Evolutionary conservation across 2,329 filamentous ascomycete genomes (phyloP), one percentile per base, ranked within the genome.

Genomic region (Alternaria arbusti): DNA sequence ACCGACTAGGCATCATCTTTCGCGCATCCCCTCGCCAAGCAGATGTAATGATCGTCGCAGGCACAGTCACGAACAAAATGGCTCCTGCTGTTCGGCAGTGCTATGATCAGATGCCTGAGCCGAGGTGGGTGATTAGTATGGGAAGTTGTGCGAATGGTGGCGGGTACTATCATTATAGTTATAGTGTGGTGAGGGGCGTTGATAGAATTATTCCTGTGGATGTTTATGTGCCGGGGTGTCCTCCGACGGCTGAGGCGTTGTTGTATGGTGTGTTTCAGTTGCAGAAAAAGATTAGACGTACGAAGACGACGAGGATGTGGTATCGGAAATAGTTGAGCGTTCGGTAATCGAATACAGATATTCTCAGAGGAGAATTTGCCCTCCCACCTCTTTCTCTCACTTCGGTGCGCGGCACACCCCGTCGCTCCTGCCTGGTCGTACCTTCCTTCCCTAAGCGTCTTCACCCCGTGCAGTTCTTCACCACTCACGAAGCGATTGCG

Each of bases 21-120:
- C 90, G 93, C 74, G 93, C 93, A 59, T 95, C 92, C 11, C 93
- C 93, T 6, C 90, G 93, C 67, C 93, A 96, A 82, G 93, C 92
- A 59, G 93, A 97, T 80, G 91, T 97, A 69, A 96, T 97, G 93
- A 96, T 97, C 75, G 93, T 97, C 23, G 93, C 94, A 17, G 94
- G 94, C 60, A 97, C 94, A 25, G 87, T 97, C 65, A 96, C 93
- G 71, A 97, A 97, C 86, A 97, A 97, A 85, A 97, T 97, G 94
- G 93, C 93, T 1, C 92, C 94, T 2, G 94, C 94, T 36, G 84
- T 97, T 77, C 87, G 94, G 80, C 92, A 95, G 82, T 90, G 96
- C 65, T 97, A 97, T 83, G 94, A 97, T 81, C 94, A 97, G 85
- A 97, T 97, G 93, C 93, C 93, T 28, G 93, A 97, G 25, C 93